Evolutionary conservation across 225 moss, liverwort and hornwort species (phyloP).

Genomic region (Marchantia paleacea): DNA sequence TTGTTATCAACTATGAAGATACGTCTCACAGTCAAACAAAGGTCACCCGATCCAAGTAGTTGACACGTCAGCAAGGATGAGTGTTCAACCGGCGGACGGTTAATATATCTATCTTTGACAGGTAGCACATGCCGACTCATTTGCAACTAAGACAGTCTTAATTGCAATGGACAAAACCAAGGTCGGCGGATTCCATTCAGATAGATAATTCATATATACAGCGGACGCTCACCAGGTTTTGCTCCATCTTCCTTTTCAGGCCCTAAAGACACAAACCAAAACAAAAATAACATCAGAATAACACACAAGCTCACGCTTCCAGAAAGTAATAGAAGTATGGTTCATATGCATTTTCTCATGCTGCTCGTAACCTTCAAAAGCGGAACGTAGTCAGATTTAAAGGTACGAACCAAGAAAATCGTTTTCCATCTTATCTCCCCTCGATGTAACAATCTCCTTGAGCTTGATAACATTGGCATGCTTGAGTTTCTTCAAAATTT

Average conservation of each 20-base stretch:
- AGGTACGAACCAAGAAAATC: slow-evolving; percentile 21
- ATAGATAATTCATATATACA: neutral
- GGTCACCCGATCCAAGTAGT: neutral
- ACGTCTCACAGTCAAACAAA: neutral
- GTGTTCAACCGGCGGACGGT: neutral
- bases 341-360: neutral
- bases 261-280: slow-evolving; percentile 18
- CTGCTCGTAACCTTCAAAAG: neutral
- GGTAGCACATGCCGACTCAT: neutral
- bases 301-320: neutral
- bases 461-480: slow-evolving; percentile 46
- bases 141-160: neutral
- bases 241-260: slow-evolving; percentile 40
- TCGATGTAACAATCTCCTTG: slow-evolving; percentile 45
- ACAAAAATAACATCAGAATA: neutral
- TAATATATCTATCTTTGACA: neutral
- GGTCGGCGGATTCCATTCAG: neutral
- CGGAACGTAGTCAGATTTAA: neutral
- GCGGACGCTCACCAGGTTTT: slow-evolving; percentile 37
- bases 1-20: neutral
- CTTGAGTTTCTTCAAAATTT: slow-evolving; percentile 43
- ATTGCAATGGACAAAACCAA: neutral
- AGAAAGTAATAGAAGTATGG: neutral
- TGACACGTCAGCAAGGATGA: no score
- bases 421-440: slow-evolving; percentile 27